phyloP scores from a whole-genome alignment of 2,329 filamentous ascomycete species.

The Cladophialophora immunda region DNA sequence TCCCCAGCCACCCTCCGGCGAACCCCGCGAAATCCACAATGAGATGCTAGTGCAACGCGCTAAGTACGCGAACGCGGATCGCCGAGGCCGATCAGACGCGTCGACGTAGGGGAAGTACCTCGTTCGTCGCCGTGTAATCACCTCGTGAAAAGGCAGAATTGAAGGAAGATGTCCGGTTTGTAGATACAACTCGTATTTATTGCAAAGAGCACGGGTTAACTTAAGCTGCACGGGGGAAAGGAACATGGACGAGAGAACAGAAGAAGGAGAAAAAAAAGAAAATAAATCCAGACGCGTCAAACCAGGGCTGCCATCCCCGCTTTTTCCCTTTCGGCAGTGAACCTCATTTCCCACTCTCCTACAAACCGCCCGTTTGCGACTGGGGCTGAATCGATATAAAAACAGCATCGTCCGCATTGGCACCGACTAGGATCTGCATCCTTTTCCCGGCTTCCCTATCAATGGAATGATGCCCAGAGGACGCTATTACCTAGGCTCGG shows the following conservation, averaged over 20 bases:
- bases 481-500: no score
- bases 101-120: neutral
- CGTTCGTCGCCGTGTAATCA: neutral
- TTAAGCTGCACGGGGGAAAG: neutral
- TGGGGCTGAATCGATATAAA: neutral
- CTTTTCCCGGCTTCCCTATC: no score
- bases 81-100: constrained; percentile 1
- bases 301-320: neutral
- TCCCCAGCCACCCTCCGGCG: constrained; percentile 19
- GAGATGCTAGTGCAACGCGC: constrained; percentile 20
- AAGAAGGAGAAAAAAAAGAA: neutral
- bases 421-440: neutral
- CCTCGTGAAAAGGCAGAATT: neutral
- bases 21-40: constrained; percentile 18
- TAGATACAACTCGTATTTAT: no score
- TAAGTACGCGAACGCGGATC: constrained; percentile 24
- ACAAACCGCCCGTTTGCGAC: neutral
- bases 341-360: neutral
- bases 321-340: neutral
- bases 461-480: no score
- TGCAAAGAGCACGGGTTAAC: neutral
- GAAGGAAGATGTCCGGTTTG: neutral
- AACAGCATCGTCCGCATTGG: neutral
- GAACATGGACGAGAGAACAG: neutral
- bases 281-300: neutral